These are phyloP conservation scores for Solanum chmielewskii DNA, from an alignment of 257 asterid species.

Conservation along the genomic window DNA sequence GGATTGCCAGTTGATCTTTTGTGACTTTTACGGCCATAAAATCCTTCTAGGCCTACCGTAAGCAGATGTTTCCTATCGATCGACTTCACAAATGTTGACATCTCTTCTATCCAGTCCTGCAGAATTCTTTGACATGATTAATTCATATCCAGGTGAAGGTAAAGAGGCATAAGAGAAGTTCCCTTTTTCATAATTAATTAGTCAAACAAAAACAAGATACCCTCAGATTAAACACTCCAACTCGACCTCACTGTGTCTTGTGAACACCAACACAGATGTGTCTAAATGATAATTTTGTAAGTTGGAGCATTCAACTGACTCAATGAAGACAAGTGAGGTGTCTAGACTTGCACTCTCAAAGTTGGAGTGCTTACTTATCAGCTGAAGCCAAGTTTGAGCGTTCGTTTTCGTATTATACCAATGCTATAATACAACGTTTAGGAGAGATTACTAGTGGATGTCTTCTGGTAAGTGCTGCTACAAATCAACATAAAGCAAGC, in stretches of 20 bases:
- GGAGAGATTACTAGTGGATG: neutral
- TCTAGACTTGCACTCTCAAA: neutral
- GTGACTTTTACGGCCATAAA: conserved; percentile 78
- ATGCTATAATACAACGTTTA: neutral
- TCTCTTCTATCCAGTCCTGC: conserved; percentile 98
- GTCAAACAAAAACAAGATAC: neutral
- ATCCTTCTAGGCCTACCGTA: conserved; percentile 96
- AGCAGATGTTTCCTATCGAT: conserved; percentile 80
- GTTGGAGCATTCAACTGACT: neutral
- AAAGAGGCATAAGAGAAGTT: neutral
- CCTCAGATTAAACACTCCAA: neutral
- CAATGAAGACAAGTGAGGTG: neutral
- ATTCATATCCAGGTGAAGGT: neutral
- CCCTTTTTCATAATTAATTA: neutral
- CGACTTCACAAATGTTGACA: conserved; percentile 78
- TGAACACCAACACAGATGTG: neutral
- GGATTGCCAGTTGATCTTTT: conserved; percentile 77
- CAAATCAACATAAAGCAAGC: neutral
- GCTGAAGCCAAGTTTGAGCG: neutral
- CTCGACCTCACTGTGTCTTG: neutral
- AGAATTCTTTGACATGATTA: conserved; percentile 9
- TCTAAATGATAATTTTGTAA: neutral
- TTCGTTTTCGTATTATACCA: neutral
- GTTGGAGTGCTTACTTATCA: neutral
- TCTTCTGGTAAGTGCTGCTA: neutral